Evolutionary conservation across 441 rosid genomes (phyloP).

Genomic region (Corymbia calophylla): DNA sequence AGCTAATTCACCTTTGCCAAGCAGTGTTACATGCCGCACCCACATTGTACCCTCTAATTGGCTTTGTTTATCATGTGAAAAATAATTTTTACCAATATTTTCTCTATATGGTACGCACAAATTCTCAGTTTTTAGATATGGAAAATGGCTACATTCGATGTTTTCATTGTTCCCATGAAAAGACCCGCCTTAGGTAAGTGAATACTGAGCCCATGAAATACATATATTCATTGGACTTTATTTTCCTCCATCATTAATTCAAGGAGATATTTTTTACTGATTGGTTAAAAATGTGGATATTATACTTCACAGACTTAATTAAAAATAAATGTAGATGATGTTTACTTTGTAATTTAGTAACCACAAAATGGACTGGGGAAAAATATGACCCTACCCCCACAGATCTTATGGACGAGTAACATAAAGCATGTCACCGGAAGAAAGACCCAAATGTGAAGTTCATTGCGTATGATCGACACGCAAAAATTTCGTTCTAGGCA

Average conservation of each 20-base stretch:
- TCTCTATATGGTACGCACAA: rapidly evolving
- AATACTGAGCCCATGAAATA: neutral
- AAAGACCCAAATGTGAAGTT: neutral
- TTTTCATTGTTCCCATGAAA: neutral
- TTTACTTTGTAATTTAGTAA: too few species aligned
- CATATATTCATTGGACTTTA: neutral
- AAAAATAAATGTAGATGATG: too few species aligned
- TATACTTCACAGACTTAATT: too few species aligned
- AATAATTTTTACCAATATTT: rapidly evolving
- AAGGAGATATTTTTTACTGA: too few species aligned
- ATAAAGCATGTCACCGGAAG: neutral
- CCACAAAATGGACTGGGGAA: too few species aligned
- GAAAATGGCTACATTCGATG: neutral
- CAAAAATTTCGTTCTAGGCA: neutral
- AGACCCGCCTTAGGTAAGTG: neutral
- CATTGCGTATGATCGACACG: rapidly evolving
- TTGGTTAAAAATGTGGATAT: too few species aligned
- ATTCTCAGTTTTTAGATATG: neutral
- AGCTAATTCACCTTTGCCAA: neutral
- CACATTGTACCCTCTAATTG: neutral
- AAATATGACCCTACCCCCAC: neutral
- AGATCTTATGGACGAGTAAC: neutral
- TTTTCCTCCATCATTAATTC: neutral
- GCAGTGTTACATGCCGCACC: neutral
- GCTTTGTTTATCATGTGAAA: neutral